A percentile compares a stretch with the other conserved stretches of the same genome.
Evolutionary conservation across 129 eudicot genomes (phyloP).

Genomic region (Erigeron canadensis): DNA sequence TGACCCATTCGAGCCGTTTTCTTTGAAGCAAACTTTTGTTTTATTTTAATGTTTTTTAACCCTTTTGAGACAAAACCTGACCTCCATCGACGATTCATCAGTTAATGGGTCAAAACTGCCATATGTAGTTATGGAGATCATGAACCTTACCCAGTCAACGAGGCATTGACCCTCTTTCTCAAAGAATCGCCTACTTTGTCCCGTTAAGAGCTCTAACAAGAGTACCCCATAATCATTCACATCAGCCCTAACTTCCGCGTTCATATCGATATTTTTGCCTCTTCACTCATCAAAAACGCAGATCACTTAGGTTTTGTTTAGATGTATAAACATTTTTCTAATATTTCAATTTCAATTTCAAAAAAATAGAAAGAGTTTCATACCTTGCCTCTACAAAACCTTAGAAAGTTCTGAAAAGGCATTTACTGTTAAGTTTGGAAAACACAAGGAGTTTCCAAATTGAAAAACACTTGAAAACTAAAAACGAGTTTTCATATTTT

Average conservation of each 20-base stretch:
- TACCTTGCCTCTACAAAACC: too few species aligned
- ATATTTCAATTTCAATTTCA: too few species aligned
- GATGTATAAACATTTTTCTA: too few species aligned
- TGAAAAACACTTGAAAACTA: too few species aligned
- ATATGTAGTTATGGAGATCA: constrained; percentile 3
- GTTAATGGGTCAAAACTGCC: neutral
- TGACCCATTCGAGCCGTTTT: neutral
- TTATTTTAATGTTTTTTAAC: too few species aligned
- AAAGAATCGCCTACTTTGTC: constrained; percentile 31
- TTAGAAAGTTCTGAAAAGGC: too few species aligned
- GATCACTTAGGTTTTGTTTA: constrained; percentile 6
- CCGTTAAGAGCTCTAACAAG: constrained; percentile 52
- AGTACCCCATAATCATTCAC: constrained; percentile 38
- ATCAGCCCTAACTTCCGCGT: constrained; percentile 32
- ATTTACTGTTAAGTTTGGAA: too few species aligned
- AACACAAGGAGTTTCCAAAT: too few species aligned
- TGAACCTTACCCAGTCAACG: constrained; percentile 42
- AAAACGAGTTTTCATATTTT: too few species aligned
- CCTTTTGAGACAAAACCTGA: neutral
- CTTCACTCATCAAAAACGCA: constrained; percentile 23
- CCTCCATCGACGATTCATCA: neutral
- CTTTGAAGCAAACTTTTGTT: too few species aligned
- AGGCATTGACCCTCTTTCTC: constrained; percentile 33
- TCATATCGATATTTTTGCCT: constrained; percentile 14
- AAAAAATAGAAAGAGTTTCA: too few species aligned